A percentile compares a stretch with the other conserved stretches of the same genome.
Evolutionary conservation across 2,329 filamentous ascomycete genomes (phyloP).

Genomic region (Paradendryphiella salina): DNA sequence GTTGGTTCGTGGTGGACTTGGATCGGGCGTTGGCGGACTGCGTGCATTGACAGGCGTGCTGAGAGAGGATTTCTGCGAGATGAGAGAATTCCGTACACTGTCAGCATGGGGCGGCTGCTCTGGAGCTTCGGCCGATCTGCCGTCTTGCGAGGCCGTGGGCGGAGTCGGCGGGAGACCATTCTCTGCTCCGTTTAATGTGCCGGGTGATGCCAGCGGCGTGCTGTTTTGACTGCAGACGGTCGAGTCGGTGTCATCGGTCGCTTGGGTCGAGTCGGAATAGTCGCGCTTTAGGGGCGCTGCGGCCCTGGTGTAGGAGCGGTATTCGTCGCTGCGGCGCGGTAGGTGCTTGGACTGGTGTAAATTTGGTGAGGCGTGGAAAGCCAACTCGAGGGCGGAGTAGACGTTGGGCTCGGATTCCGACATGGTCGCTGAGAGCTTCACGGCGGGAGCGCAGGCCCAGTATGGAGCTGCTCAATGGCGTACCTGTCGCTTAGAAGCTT

Average conservation of each 20-base stretch:
- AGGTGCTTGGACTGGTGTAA: slow-evolving; percentile 34
- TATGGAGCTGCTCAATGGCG: background rate
- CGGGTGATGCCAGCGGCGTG: slow-evolving; percentile 37
- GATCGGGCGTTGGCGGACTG: slow-evolving; percentile 47
- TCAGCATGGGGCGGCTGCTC: slow-evolving; percentile 46
- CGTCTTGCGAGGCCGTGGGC: slow-evolving; percentile 47
- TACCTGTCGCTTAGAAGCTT: slow-evolving; percentile 3
- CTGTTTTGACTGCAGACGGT: slow-evolving; percentile 29
- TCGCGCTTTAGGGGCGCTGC: slow-evolving; percentile 29
- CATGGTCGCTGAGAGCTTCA: slow-evolving; percentile 25
- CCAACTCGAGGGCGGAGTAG: slow-evolving; percentile 39
- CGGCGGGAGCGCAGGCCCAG: background rate
- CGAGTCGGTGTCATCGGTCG: slow-evolving; percentile 37
- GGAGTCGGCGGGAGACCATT: slow-evolving; percentile 52
- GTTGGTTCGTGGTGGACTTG: slow-evolving; percentile 41
- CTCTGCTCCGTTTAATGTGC: slow-evolving; percentile 32
- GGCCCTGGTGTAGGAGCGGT: slow-evolving; percentile 27
- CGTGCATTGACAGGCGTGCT: slow-evolving; percentile 50
- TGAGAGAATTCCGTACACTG: slow-evolving; percentile 46
- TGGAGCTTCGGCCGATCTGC: slow-evolving; percentile 24
- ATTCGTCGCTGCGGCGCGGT: slow-evolving; percentile 34
- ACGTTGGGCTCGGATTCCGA: slow-evolving; percentile 26
- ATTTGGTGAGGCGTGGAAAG: slow-evolving; percentile 35
- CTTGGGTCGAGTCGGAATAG: slow-evolving; percentile 27
- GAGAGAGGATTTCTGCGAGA: slow-evolving; percentile 45